phyloP scores from a whole-genome alignment of 179 eudicot species.

The Gypsophila paniculata region DNA sequence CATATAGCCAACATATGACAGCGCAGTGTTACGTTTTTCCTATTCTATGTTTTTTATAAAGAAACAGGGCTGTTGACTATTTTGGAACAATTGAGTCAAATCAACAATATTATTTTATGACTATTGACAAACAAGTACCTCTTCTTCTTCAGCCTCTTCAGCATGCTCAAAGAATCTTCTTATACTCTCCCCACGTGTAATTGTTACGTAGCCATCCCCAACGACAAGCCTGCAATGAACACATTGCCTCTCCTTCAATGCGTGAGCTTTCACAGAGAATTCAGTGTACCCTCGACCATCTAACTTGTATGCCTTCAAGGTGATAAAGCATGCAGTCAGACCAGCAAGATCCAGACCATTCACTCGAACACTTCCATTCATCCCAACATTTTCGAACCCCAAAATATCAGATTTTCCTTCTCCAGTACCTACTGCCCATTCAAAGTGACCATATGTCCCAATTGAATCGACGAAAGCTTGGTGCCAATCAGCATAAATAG shows the following conservation, averaged over 20 bases:
- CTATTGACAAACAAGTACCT: slow-evolving; percentile 41
- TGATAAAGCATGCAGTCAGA: slow-evolving; percentile 76
- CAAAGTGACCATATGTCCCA: slow-evolving; percentile 88
- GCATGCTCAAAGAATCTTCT: slow-evolving; percentile 96
- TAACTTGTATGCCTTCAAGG: slow-evolving; percentile 83
- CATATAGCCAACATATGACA: background rate
- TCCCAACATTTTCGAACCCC: slow-evolving; percentile 89
- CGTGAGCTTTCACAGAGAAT: slow-evolving; percentile 92
- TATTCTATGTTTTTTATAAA: background rate
- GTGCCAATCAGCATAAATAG: slow-evolving; percentile 91
- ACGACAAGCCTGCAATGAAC: slow-evolving; percentile 94
- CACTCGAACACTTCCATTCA: slow-evolving; percentile 72
- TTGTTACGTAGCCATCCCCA: slow-evolving; percentile 87
- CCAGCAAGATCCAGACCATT: slow-evolving; percentile 79
- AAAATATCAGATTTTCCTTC: slow-evolving; percentile 95
- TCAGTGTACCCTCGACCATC: slow-evolving; percentile 69
- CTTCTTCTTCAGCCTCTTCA: slow-evolving; percentile 99
- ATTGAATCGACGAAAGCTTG: slow-evolving; percentile 68
- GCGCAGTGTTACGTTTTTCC: background rate
- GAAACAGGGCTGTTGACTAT: background rate
- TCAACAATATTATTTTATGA: slow-evolving; percentile 2
- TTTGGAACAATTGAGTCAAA: background rate
- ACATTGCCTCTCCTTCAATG: slow-evolving; percentile 81
- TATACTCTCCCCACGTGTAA: slow-evolving; percentile 77
- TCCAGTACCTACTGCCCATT: slow-evolving; percentile 96